Conservation (phyloP, 2,329 filamentous ascomycete species). For the Colletotrichum lini region DNA sequence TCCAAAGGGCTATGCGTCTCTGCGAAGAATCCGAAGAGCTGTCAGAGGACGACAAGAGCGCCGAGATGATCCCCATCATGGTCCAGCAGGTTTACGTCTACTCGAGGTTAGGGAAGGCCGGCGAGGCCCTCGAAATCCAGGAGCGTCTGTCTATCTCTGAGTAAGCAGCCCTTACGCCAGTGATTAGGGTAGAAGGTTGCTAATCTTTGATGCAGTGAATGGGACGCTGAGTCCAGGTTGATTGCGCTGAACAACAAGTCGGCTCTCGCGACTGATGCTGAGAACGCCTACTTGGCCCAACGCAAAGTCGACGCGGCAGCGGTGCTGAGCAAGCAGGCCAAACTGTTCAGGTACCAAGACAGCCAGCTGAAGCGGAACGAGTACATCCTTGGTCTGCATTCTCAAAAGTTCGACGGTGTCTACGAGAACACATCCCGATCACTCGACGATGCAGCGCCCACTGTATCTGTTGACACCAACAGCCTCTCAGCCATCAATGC, state of each 20-base stretch:
- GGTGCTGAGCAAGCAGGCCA: constrained; percentile 69
- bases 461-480: constrained; percentile 52
- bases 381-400: constrained; percentile 75
- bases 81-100: constrained; percentile 84
- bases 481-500: constrained; percentile 71
- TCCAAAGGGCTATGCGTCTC: constrained; percentile 79
- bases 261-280: constrained; percentile 56
- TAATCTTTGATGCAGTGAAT: constrained; percentile 65
- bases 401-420: constrained; percentile 77
- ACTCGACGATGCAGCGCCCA: constrained; percentile 51
- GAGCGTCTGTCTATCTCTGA: constrained; percentile 72
- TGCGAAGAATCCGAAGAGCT: constrained; percentile 83
- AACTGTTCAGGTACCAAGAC: constrained; percentile 80
- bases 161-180: constrained; percentile 60
- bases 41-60: constrained; percentile 79
- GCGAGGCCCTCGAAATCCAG: constrained; percentile 76
- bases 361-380: constrained; percentile 70
- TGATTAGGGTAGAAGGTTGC: constrained; percentile 29
- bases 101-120: constrained; percentile 73
- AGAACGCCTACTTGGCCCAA: constrained; percentile 79
- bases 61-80: constrained; percentile 81
- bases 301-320: constrained; percentile 71
- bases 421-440: constrained; percentile 62
- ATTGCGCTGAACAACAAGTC: constrained; percentile 77
- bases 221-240: constrained; percentile 76